Evolutionary conservation across 2,329 filamentous ascomycete species (phyloP), one percentile per base, ranked within the genome.

Genomic region (Rhynchosporium secalis): DNA sequence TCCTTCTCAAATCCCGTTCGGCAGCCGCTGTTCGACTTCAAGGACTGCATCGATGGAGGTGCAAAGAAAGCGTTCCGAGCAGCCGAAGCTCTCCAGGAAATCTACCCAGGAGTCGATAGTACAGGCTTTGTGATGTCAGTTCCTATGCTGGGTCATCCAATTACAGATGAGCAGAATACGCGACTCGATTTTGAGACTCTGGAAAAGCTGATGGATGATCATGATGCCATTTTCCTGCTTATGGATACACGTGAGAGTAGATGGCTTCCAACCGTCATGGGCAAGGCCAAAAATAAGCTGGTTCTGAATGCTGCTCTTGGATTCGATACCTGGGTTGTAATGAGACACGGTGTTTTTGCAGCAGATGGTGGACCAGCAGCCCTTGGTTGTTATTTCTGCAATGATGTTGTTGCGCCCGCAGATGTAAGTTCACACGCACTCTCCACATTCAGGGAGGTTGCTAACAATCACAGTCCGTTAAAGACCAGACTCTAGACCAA

Each of bases 321-420:
- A 0, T 99, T 99, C 72, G 95, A 99, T 76, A 95, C 92, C 0
- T 99, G 91, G 71, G 92, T 99, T 2, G 92, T 96, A 41, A 98
- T 99, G 95, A 86, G 95, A 61, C 95, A 99, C 75, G 95, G 95
- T 1, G 81, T 91, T 5, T 83, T 86, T 68, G 80, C 81, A 3
- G 75, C 77, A 47, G 78, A 81, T 56, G 80, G 83, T 10, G 81
- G 78, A n/a, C 80, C 85, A 59, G 79, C 86, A 57, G 86, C 91
- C 31, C 81, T 98, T 31, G 95, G 95, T 9, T 99, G 95, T 77
- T 99, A 99, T 75, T 99, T 98, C 76, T 99, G 95, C 78, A 98
- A 96, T 72, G 95, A 99, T 74, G 94, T 99, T 31, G 94, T 98
- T 56, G 91, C 94, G 6, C 95, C 95, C 28, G 89, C 89, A 65